Evolutionary conservation across 148 eudicot genomes (phyloP).

Genomic region (Cornus florida): DNA sequence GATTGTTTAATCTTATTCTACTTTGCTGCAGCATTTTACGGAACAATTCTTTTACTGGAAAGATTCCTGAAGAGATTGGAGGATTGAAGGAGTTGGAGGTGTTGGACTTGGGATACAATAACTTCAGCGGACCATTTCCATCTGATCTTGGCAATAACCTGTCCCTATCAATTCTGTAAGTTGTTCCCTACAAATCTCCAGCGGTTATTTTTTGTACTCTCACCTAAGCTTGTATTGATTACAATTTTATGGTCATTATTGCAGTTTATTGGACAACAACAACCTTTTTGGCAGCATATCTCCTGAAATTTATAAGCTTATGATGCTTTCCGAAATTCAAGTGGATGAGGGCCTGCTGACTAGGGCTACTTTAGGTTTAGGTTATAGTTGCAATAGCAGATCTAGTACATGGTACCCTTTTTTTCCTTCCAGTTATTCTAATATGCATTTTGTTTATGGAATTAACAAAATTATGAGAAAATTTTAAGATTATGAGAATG

Average conservation of each 20-base stretch:
- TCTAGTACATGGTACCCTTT: constrained; percentile 31
- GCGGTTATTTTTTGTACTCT: background rate
- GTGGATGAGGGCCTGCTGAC: constrained; percentile 33
- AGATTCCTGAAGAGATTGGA: constrained; percentile 44
- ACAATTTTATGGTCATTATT: background rate
- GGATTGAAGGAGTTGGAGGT: constrained; percentile 43
- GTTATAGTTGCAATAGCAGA: constrained; percentile 20
- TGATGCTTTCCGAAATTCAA: constrained; percentile 44
- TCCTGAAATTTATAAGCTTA: constrained; percentile 39
- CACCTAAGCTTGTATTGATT: constrained; percentile 4
- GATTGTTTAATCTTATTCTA: constrained; percentile 6
- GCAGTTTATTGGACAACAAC: constrained; percentile 51
- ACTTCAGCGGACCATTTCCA: constrained; percentile 48
- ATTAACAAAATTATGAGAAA: background rate
- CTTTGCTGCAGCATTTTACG: constrained; percentile 39
- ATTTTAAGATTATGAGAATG: background rate
- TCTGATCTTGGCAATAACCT: constrained; percentile 39
- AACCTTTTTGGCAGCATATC: constrained; percentile 30
- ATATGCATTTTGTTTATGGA: background rate
- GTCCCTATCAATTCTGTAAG: constrained; percentile 56
- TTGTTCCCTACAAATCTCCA: background rate
- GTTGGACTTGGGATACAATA: constrained; percentile 54
- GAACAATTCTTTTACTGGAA: constrained; percentile 51
- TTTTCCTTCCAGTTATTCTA: background rate
- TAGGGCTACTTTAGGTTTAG: background rate